Evolutionary conservation across 768 basidiomycete genomes (phyloP).

Genomic region (Mycena galericulata): DNA sequence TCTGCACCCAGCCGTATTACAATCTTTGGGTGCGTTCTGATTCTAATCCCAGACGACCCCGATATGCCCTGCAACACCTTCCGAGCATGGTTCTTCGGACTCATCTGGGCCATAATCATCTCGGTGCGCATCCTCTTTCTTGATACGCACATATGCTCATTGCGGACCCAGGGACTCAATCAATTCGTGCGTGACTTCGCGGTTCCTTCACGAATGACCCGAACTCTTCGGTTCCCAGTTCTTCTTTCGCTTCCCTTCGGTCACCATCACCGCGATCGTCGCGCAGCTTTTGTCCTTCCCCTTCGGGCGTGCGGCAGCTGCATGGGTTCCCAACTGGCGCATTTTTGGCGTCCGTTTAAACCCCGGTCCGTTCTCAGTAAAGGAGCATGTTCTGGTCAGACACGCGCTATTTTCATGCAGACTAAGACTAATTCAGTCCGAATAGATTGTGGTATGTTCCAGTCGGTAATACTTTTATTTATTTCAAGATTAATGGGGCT

Average conservation of each 20-base stretch:
- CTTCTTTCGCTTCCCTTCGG: conserved; percentile 49
- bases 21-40: conserved; percentile 64
- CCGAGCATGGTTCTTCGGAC: conserved; percentile 64
- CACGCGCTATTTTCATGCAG: not conserved
- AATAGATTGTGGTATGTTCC: no score
- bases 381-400: conserved; percentile 65
- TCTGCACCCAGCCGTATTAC: not conserved
- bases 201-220: no score
- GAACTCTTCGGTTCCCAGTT: no score
- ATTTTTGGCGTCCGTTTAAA: conserved; percentile 67
- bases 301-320: conserved; percentile 69
- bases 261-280: conserved; percentile 60
- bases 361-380: conserved; percentile 80
- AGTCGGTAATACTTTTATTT: no score
- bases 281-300: conserved; percentile 80
- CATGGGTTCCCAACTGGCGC: conserved; percentile 62
- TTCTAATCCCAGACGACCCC: conserved; percentile 73
- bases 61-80: conserved; percentile 66
- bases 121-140: conserved; percentile 47
- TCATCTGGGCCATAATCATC: conserved; percentile 65
- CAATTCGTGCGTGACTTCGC: conserved; percentile 53
- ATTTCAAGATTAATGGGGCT: no score
- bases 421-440: no score
- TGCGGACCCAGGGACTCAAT: conserved; percentile 59
- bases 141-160: not conserved